Evolutionary conservation across 2,329 filamentous ascomycete species (phyloP).

Genomic region (Xylariaceae sp.): DNA sequence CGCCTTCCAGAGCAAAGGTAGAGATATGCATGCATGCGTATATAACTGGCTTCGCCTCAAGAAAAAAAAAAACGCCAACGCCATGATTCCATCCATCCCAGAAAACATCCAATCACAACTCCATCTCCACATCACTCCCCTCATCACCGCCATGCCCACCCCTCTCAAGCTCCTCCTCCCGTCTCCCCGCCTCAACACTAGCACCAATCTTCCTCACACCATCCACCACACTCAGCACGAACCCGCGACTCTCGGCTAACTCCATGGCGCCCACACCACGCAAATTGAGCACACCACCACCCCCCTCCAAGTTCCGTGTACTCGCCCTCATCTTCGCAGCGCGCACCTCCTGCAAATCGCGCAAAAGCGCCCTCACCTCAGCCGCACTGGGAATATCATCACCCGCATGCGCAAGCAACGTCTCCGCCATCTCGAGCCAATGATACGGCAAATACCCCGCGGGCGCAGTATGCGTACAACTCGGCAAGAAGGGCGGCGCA

Average conservation of each 20-base stretch:
- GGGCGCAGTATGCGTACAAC: slow-evolving; percentile 64
- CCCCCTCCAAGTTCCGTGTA: slow-evolving; percentile 65
- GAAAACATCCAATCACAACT: slow-evolving; percentile 19
- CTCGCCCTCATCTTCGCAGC: slow-evolving; percentile 84
- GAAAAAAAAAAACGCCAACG: background rate
- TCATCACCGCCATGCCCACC: slow-evolving; percentile 50
- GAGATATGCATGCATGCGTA: background rate
- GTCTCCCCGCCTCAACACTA: slow-evolving; percentile 69
- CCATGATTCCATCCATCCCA: background rate
- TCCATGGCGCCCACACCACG: slow-evolving; percentile 88
- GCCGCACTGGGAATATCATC: slow-evolving; percentile 75
- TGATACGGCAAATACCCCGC: slow-evolving; percentile 79
- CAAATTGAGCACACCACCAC: slow-evolving; percentile 63
- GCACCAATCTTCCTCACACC: slow-evolving; percentile 78
- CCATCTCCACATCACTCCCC: slow-evolving; percentile 55
- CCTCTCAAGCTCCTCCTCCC: slow-evolving; percentile 69
- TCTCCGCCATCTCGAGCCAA: slow-evolving; percentile 87
- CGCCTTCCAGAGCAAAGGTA: background rate
- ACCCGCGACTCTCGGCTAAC: slow-evolving; percentile 77
- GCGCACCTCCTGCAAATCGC: slow-evolving; percentile 80
- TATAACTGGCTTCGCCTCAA: no score
- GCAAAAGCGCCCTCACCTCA: slow-evolving; percentile 66
- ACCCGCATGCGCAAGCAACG: slow-evolving; percentile 75
- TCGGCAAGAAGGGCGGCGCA: slow-evolving; percentile 72
- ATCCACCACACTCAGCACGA: slow-evolving; percentile 81